Evolutionary conservation across 2,329 filamentous ascomycete species (phyloP).

Genomic region (Colletotrichum salicis): DNA sequence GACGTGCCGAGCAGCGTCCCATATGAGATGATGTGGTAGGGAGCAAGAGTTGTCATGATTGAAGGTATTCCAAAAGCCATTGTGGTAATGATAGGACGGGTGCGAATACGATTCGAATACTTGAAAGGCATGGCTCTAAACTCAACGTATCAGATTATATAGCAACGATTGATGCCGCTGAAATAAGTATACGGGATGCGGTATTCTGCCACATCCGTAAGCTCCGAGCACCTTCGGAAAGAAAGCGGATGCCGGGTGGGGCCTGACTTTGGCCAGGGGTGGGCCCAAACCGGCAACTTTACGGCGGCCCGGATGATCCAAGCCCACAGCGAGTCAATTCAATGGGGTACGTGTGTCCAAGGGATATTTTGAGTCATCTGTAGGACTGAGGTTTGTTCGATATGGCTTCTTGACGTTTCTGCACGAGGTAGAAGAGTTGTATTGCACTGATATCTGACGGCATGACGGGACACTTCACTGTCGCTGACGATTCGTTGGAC

Average conservation of each 20-base stretch:
- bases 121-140: too few species aligned
- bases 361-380: too few species aligned
- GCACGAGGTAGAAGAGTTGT: not conserved
- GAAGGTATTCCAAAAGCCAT: not conserved
- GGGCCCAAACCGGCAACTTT: not conserved
- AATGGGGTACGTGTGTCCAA: too few species aligned
- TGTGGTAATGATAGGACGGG: not conserved
- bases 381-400: too few species aligned
- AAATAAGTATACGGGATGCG: not conserved
- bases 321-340: too few species aligned
- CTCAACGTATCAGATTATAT: not conserved
- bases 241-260: not conserved
- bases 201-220: not conserved
- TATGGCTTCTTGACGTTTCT: not conserved
- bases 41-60: slow-evolving; percentile 38
- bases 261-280: not conserved
- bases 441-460: not conserved
- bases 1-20: slow-evolving; percentile 52
- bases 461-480: too few species aligned
- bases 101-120: not conserved
- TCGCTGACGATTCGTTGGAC: not conserved
- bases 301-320: not conserved
- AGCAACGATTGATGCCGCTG: not conserved
- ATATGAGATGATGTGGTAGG: slow-evolving; percentile 51
- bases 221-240: slow-evolving; percentile 22